phyloP scores from a whole-genome alignment of 352 stramenopile genomes.

The Pythium rhizo-oryzae region DNA sequence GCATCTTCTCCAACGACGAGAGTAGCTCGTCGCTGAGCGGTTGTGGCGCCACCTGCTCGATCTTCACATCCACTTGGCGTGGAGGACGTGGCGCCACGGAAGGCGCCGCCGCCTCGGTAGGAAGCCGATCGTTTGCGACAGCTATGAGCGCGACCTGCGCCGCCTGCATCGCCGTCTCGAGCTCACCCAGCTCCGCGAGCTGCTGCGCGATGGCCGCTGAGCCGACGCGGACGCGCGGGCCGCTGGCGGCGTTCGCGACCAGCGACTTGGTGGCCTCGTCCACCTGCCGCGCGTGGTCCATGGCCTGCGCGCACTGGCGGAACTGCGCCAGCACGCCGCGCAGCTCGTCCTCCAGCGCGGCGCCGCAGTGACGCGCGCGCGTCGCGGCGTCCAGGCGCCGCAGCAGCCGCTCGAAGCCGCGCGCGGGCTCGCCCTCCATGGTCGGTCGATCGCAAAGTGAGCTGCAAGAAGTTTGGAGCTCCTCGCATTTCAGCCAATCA shows the following conservation, averaged over 20 bases:
- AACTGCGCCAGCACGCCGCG: slow-evolving; percentile 23
- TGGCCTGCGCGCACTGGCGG: slow-evolving; percentile 27
- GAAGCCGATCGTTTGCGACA: slow-evolving; percentile 18
- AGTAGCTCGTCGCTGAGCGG: not conserved
- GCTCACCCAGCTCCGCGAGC: slow-evolving; percentile 39
- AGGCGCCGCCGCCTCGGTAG: not conserved
- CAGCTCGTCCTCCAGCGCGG: slow-evolving; percentile 34
- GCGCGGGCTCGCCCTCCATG: slow-evolving; percentile 22
- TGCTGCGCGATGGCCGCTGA: slow-evolving; percentile 30
- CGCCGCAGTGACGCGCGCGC: slow-evolving; percentile 30
- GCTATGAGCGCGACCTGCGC: not conserved
- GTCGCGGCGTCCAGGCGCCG: slow-evolving; percentile 24
- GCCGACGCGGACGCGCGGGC: slow-evolving; percentile 4
- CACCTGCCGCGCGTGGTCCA: slow-evolving; percentile 36
- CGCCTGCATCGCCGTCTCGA: slow-evolving; percentile 27
- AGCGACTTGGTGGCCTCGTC: slow-evolving; percentile 32
- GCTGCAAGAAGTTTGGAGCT: slow-evolving; percentile 1
- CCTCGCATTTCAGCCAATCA: slow-evolving; percentile 15
- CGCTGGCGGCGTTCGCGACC: slow-evolving; percentile 11
- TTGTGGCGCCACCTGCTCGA: not conserved
- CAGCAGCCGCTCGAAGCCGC: slow-evolving; percentile 39
- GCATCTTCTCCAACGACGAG: slow-evolving; percentile 7
- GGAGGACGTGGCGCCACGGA: too few species aligned
- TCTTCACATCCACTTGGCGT: not conserved
- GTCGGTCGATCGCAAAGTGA: not conserved